Conservation (phyloP, 2,329 filamentous ascomycete genomes). For the Macrophomina phaseolina region DNA sequence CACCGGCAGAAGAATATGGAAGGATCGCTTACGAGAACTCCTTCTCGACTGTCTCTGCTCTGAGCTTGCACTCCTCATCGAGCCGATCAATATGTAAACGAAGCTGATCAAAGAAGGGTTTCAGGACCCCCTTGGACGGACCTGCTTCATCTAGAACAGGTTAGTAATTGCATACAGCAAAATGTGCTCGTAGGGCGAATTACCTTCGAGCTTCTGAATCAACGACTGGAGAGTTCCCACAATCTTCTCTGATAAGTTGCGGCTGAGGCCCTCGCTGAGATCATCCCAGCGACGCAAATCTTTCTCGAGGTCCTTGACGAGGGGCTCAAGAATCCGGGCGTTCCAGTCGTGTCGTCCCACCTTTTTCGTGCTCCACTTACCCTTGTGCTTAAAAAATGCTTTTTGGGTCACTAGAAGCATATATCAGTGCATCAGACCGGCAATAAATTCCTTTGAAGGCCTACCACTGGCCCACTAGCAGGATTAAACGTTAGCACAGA, state of each 20-base stretch:
- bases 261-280: neutral
- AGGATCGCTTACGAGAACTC: neutral
- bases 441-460: neutral
- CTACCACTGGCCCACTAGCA: neutral
- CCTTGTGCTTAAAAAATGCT: neutral
- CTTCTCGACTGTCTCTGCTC: conserved; percentile 15
- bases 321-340: conserved; percentile 2
- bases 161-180: neutral
- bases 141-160: neutral
- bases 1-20: neutral
- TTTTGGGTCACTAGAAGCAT: neutral
- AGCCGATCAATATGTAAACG: conserved; percentile 28
- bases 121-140: neutral
- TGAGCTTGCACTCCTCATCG: neutral
- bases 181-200: neutral
- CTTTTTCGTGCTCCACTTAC: conserved; percentile 13
- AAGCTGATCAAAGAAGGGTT: conserved; percentile 6
- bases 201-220: neutral
- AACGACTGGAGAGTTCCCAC: neutral
- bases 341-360: conserved; percentile 21
- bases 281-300: conserved; percentile 9
- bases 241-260: neutral
- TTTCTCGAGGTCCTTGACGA: conserved; percentile 9
- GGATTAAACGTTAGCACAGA: neutral
- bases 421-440: neutral